These are phyloP conservation scores for Candida khao-thaluensis DNA, from an alignment of 805 yeast genomes.

Conservation along the genomic window DNA sequence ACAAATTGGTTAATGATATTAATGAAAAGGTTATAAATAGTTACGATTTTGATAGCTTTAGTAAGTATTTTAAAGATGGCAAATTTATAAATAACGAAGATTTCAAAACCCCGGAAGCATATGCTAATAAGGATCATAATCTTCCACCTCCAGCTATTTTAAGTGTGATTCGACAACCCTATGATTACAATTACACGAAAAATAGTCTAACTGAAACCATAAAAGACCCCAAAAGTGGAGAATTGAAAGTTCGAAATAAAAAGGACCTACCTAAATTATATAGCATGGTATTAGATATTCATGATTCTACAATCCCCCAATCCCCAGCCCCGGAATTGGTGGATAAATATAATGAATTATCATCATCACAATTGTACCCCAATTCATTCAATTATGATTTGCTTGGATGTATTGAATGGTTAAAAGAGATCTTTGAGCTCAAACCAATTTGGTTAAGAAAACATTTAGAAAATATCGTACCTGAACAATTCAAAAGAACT, in stretches of 20 bases:
- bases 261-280: slow-evolving; percentile 49
- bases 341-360: slow-evolving; percentile 31
- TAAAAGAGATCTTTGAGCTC: slow-evolving; percentile 52
- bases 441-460: slow-evolving; percentile 87
- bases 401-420: slow-evolving; percentile 43
- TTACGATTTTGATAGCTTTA: slow-evolving; percentile 24
- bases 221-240: slow-evolving; percentile 58
- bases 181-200: slow-evolving; percentile 71
- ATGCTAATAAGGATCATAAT: slow-evolving; percentile 46
- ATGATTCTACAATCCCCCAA: slow-evolving; percentile 44
- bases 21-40: slow-evolving; percentile 22
- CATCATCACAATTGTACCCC: slow-evolving; percentile 31
- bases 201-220: slow-evolving; percentile 56
- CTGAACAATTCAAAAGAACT: slow-evolving; percentile 42
- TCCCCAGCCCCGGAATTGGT: slow-evolving; percentile 50
- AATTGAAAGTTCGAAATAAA: slow-evolving; percentile 47
- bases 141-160: slow-evolving; percentile 87
- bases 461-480: slow-evolving; percentile 59
- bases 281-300: slow-evolving; percentile 53
- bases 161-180: slow-evolving; percentile 74
- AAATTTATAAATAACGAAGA: slow-evolving; percentile 28
- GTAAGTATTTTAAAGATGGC: slow-evolving; percentile 23
- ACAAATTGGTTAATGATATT: slow-evolving; percentile 34
- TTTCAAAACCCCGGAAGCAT: slow-evolving; percentile 22
- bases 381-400: slow-evolving; percentile 32